Evolutionary conservation across 108 stramenopile genomes (phyloP), one percentile per base, ranked within the genome.

Genomic region (Poteriospumella lacustris): DNA sequence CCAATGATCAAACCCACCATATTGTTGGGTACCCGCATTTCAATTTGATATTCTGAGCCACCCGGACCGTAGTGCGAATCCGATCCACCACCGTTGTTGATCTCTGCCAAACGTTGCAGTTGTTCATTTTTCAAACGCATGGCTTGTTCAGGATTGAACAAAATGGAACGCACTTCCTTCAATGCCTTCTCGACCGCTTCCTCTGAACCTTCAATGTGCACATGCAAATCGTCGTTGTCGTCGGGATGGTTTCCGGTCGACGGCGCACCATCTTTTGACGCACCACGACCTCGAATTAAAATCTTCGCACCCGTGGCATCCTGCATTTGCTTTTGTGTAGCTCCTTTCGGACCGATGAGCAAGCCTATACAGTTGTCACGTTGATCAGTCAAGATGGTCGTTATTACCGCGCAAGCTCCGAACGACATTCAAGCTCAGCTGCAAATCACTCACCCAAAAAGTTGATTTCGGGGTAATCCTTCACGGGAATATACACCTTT

Each of bases 1-100:
- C 96, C 96, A 78, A 95, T 95, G 47, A 95, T 88, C 41, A 87
- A 86, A 1, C 92, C 94, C 31, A 86, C 85, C 82, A 86, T 82
- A 26, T 62, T 80, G 58, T 81, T 83, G 0, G 84, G 84, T 3
- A 86, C 81, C 15, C 69, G 58, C 78, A 85, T 75, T 39, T 84
- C 83, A 1, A 84, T 78, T 43, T 80, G 67, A 39, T 83, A 64
- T 12, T 64, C 60, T 19, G 12, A 3, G 3, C 12, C 60, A 9
- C 60, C 60, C 9, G 15, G 33, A 34, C 60, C 70, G 36, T 44
- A 73, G 44, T 26, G 38, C 26, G 41, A 39, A 40, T 68, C 12
- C 24, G 19, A 19, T 19, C 15, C 19, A 36, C 12, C 26, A 73
- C 33, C 47, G 0, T 44, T 73, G 39, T 83, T 68, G 2, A 81